phyloP scores from a whole-genome alignment of 345 rosid species.

The Hirschfeldia incana region DNA sequence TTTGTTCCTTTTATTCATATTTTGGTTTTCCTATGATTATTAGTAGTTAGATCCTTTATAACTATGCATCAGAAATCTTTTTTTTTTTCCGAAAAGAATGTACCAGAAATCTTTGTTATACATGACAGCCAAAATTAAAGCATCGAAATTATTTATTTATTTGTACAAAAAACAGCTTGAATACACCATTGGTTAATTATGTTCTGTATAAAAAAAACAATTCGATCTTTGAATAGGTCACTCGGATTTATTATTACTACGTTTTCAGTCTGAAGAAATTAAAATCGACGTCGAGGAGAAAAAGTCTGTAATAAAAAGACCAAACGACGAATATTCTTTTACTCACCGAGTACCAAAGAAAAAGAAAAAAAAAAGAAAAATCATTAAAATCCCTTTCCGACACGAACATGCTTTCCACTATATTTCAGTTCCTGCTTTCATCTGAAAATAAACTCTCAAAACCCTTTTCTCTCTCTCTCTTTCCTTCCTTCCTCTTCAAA shows the following conservation, averaged over 20 bases:
- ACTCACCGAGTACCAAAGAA: background rate
- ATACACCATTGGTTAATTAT: background rate
- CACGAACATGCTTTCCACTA: conserved; percentile 37
- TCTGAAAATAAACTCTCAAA: conserved; percentile 4
- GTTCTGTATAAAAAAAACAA: background rate
- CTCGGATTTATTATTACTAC: background rate
- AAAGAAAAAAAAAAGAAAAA: background rate
- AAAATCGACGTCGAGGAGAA: background rate
- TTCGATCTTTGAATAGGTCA: background rate
- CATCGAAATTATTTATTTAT: too few species aligned
- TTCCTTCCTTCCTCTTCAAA: background rate
- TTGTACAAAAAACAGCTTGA: background rate
- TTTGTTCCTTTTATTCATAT: background rate
- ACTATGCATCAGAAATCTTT: too few species aligned
- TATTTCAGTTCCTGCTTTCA: conserved; percentile 16
- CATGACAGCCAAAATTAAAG: background rate
- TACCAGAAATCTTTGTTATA: too few species aligned
- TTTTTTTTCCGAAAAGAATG: too few species aligned
- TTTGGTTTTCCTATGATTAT: too few species aligned
- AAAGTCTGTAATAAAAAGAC: background rate
- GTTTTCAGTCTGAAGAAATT: background rate
- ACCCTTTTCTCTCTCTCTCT: background rate
- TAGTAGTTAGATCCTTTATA: too few species aligned
- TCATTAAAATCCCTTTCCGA: background rate
- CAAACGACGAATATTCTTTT: background rate